Base-by-base conservation (phyloP, 805 yeast genomes). In the Metschnikowia chrysomelidarum region DNA sequence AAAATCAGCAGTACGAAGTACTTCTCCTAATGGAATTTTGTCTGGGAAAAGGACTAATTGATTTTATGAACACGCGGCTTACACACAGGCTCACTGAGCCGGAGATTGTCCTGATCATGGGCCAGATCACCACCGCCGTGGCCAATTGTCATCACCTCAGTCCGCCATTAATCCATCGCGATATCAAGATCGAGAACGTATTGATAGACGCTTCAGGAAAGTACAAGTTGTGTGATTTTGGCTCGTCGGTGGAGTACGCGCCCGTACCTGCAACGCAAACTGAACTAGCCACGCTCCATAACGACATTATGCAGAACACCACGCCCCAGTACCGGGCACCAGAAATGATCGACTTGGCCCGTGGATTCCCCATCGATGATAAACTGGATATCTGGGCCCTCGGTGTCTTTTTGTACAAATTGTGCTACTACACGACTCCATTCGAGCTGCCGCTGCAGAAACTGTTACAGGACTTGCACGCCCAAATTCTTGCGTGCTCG, bases 251-350 rank as follows among this genome's bases (percentile, higher is more conserved):
- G 7, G 76, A 78, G 8, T 72, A 77, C 19, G 57, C 80, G 30
- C 69, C 81, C 20, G 79, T 82, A 1, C 88, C 94, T 4, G 62
- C 69, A 31, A 76, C 69, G 37, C 67, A 75, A 2, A 79, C 77
- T 36, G 89, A 84, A 47, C 64, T 80, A 29, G 69, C 73, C 30
- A 58, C 65, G 19, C 62, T 84, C 19, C 82, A 77, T 47, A 76
- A 79, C 40, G 93, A 85, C 56, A 73, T 85, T 25, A 61, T 83
- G 72, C 80, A 76, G 38, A 84, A 84, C 57, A 85, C 95, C 1
- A 85, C 95, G 0, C 89, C 94, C 0, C 95, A 85, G 53, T 85
- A 85, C 54, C 67, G 94, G 46, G 69, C 88, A 4, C 95, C 95
- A 3, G 95, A 85, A 58, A 85, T 85, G 93, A 65, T 85, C 19